Base-by-base conservation (phyloP, 352 stramenopile species). In the Stephanocyclus meneghinianus region DNA sequence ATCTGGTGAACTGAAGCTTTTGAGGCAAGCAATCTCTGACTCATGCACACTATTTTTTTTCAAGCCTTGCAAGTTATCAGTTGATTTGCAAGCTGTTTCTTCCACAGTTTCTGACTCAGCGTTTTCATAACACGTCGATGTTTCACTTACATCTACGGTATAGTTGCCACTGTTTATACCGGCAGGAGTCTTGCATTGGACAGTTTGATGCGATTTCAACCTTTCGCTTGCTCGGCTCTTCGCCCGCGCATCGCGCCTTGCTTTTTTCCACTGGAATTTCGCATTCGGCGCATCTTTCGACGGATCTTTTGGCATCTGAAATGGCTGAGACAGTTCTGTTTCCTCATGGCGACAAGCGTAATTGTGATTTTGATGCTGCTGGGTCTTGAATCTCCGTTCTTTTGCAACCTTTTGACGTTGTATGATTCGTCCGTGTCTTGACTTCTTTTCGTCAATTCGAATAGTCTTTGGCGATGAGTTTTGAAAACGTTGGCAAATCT, bases 241-340 rank as follows among this genome's bases (percentile, higher is more conserved):
- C 32, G 47, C 67, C 53, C 73, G 74, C 30, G 57, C 59, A 60
- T 75, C 50, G 21, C 73, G 32, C 40, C 73, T 73, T 44, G 51
- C 9, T 51, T 75, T 74, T 69, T 64, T 74, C 35, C 56, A 75
- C 29, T 48, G 61, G 2, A 13, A 32, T 37, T 35, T 26, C 15
- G 35, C 13, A 48, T 60, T 47, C n/a, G 21, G 21, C 16, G 10
- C 8, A 45, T 51, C 35, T 16, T 50, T 48, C 5, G 51, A 60
- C 51, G 16, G n/a, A 73, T 64, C 51, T 37, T 11, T 15, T 75
- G 35, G 8, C 8, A 44, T 59, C 1, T 37, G 15, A 32, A 15
- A 21, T 42, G 32, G 32, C 60, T 45, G 26, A 62, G 30, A 56
- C 29, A 11, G 45, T 16, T 13, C 16, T n/a, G 21, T 51, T 66